A percentile compares a stretch with the other conserved stretches of the same genome.
phyloP scores from a whole-genome alignment of 352 stramenopile species.

The Chrysophaeum taylorii region DNA sequence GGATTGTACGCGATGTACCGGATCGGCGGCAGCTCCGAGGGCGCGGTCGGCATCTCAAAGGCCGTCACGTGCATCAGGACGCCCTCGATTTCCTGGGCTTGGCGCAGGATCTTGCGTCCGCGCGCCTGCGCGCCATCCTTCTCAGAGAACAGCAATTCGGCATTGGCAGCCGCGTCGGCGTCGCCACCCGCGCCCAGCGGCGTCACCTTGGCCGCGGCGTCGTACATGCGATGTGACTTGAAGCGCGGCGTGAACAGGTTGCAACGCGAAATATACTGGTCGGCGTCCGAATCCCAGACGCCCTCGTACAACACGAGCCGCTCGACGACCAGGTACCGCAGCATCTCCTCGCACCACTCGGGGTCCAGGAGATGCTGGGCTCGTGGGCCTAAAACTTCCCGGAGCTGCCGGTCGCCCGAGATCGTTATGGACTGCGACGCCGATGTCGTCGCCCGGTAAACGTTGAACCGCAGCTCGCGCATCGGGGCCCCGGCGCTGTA shows the following conservation, averaged over 20 bases:
- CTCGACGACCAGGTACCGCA: constrained; percentile 14
- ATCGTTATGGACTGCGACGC: constrained; percentile 11
- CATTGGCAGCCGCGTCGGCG: constrained; percentile 15
- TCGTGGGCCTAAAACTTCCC: constrained; percentile 16
- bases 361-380: constrained; percentile 18
- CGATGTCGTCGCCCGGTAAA: constrained; percentile 18
- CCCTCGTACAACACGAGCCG: constrained; percentile 21
- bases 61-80: constrained; percentile 20
- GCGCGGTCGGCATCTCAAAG: constrained; percentile 12
- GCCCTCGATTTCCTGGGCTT: constrained; percentile 16
- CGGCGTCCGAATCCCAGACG: constrained; percentile 16
- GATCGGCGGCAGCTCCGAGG: constrained; percentile 1
- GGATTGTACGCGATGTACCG: constrained; percentile 21
- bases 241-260: constrained; percentile 20
- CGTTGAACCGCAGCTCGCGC: constrained; percentile 17
- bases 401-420: background rate
- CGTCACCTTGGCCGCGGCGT: constrained; percentile 17
- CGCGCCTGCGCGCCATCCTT: constrained; percentile 11
- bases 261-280: constrained; percentile 4
- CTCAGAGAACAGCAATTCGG: constrained; percentile 16
- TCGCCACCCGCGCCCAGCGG: constrained; percentile 16
- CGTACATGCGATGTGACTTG: constrained; percentile 19
- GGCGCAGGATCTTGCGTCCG: constrained; percentile 17
- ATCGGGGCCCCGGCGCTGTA: constrained; percentile 10
- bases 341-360: constrained; percentile 24